Evolutionary conservation across 352 stramenopile genomes (phyloP).

Genomic region (Globisporangium parvum): DNA sequence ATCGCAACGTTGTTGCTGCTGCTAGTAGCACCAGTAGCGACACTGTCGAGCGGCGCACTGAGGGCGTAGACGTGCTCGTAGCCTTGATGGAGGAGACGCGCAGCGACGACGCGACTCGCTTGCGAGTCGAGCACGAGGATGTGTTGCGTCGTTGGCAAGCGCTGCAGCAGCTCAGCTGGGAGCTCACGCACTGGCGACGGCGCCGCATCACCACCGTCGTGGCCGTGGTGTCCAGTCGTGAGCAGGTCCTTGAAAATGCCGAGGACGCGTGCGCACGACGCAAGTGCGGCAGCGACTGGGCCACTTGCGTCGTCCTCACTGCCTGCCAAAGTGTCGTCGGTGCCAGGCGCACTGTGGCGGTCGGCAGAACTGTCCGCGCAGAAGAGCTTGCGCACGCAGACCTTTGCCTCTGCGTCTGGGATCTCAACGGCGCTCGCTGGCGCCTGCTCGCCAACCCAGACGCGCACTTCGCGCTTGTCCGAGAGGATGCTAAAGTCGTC

Average conservation of each 20-base stretch:
- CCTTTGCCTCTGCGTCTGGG: conserved; percentile 38
- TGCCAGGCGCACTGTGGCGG: background rate
- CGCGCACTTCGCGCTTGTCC: conserved; percentile 64
- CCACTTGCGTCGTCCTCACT: background rate
- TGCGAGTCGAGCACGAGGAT: conserved; percentile 26
- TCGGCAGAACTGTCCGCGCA: background rate
- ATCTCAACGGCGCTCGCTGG: conserved; percentile 10
- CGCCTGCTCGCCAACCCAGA: conserved; percentile 24
- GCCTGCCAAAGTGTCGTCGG: background rate
- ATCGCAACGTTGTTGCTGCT: background rate
- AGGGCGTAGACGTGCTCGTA: conserved; percentile 29
- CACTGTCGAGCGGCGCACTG: conserved; percentile 1
- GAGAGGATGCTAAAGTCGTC: conserved; percentile 82
- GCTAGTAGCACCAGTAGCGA: background rate
- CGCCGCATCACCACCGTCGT: background rate
- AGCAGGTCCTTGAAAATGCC: conserved; percentile 6
- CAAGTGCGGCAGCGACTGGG: background rate
- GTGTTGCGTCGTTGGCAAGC: conserved; percentile 16
- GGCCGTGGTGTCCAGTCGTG: background rate
- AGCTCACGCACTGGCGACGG: background rate
- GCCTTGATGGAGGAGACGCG: conserved; percentile 19
- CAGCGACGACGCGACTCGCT: conserved; percentile 10
- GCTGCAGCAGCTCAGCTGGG: background rate
- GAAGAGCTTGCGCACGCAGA: conserved; percentile 39
- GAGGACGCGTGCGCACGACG: conserved; percentile 6